Evolutionary conservation across 345 rosid species (phyloP), one percentile per base, ranked within the genome.

Genomic region (Boechera divaricarpa): DNA sequence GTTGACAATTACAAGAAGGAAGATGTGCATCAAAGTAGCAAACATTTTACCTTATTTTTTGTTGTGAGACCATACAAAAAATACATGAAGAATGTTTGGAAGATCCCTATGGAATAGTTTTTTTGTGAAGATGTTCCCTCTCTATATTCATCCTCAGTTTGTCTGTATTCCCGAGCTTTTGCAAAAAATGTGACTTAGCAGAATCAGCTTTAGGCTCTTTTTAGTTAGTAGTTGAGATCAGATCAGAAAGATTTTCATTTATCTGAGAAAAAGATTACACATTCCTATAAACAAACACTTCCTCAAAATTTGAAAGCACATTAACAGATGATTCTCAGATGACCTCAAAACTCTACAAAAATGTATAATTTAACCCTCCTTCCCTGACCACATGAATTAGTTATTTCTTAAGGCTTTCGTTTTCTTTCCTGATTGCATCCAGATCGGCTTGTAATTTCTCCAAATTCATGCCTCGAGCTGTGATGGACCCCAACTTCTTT

Each of bases 401-500:
- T 47, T 70, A 70, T 70, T 83, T 85, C 64, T 81, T 83, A 2
- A 88, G 84, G 77, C 33, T 33, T 67, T 87, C 81, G 31, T 91
- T 94, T 80, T 91, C 97, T 79, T 78, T 80, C 66, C 47, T 35
- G 9, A 90, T 85, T 76, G 85, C 84, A 67, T 85, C 80, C 35
- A 90, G 83, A 70, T 89, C 96, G 1, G 90, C 83, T 84, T 85
- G 89, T 47, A 89, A 70, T 77, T 83, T 87, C 77, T 80, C 86
- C 13, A 79, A 79, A 75, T 83, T 84, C 77, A 81, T 72, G 82
- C 87, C 85, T 59, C 83, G 87, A 58, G 86, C 69, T 56, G 86
- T 77, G 83, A 89, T 81, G 75, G 84, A 71, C 18, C 84, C 78
- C 9, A 94, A 81, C 85, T 89, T 94, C 89, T 89, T 91, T 75